These are phyloP conservation scores for Sclerotinia minor DNA, from an alignment of 2,329 filamentous ascomycete species.

Conservation along the genomic window DNA sequence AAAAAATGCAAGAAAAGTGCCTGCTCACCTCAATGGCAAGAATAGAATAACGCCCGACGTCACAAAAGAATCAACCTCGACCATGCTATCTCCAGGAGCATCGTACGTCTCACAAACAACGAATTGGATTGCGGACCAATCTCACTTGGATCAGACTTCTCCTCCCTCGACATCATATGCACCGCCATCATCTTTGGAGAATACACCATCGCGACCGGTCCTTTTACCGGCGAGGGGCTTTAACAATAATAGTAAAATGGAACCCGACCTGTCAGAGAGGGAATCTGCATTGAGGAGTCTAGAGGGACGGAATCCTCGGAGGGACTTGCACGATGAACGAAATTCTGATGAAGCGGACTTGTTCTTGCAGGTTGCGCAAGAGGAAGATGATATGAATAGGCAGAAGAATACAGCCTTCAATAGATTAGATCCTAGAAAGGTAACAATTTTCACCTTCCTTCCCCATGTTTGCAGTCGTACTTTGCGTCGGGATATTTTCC, in stretches of 20 bases:
- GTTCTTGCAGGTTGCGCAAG: conserved; percentile 39
- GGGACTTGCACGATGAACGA: conserved; percentile 34
- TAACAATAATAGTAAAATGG: conserved; percentile 35
- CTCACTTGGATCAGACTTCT: conserved; percentile 22
- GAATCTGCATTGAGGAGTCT: conserved; percentile 35
- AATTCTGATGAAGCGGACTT: conserved; percentile 41
- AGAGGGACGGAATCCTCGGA: conserved; percentile 32
- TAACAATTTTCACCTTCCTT: conserved; percentile 28
- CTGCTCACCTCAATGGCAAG: conserved; percentile 24
- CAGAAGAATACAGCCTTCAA: conserved; percentile 28
- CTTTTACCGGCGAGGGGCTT: conserved; percentile 39
- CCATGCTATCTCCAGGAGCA: conserved; percentile 37
- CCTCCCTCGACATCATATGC: conserved; percentile 17
- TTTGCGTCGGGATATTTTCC: background rate
- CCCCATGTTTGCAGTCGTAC: background rate
- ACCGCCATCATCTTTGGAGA: conserved; percentile 23
- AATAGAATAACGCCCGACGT: conserved; percentile 27
- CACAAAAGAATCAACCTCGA: conserved; percentile 33
- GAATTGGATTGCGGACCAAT: conserved; percentile 39
- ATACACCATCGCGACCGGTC: conserved; percentile 30
- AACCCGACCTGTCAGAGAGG: conserved; percentile 29
- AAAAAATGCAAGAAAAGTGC: conserved; percentile 25
- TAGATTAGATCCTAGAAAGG: conserved; percentile 34
- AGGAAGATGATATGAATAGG: conserved; percentile 35
- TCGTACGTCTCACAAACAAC: conserved; percentile 33